A percentile compares a stretch with the other conserved stretches of the same genome.
Evolutionary conservation across 2,329 filamentous ascomycete species (phyloP).

Genomic region (Fusarium protoensiforme): DNA sequence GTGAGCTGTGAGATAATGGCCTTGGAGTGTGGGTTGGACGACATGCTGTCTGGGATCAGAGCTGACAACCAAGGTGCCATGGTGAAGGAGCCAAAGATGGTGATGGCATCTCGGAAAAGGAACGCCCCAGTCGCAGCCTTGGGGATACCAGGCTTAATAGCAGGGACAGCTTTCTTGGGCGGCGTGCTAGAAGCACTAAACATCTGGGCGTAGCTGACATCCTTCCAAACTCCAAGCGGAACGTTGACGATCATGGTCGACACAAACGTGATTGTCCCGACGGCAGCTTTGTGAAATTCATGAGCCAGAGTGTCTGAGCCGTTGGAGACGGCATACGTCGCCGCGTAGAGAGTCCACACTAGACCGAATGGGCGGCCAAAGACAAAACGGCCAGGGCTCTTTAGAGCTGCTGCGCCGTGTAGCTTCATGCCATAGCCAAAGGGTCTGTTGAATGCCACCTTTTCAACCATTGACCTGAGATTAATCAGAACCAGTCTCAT

Average conservation of each 20-base stretch:
- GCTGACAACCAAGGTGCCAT: constrained; percentile 42
- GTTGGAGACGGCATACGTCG: constrained; percentile 45
- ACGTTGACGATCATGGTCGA: constrained; percentile 47
- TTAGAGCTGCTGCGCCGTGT: constrained; percentile 24
- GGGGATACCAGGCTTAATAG: constrained; percentile 24
- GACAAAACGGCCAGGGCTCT: constrained; percentile 39
- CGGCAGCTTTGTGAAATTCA: constrained; percentile 39
- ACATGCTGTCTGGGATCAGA: constrained; percentile 41
- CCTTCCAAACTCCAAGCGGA: constrained; percentile 47
- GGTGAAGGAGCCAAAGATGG: constrained; percentile 47
- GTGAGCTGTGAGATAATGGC: constrained; percentile 43
- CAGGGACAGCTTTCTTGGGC: constrained; percentile 1
- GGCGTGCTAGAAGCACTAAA: constrained; percentile 33
- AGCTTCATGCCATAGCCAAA: constrained; percentile 22
- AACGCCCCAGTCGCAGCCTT: constrained; percentile 42
- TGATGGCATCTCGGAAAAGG: constrained; percentile 44
- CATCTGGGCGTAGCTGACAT: constrained; percentile 45
- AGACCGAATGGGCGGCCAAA: constrained; percentile 40
- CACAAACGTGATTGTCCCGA: constrained; percentile 40
- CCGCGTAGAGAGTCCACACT: constrained; percentile 45
- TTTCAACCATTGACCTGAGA: constrained; percentile 35
- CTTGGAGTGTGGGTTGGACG: constrained; percentile 39
- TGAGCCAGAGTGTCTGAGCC: constrained; percentile 40
- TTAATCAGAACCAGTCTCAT: background rate
- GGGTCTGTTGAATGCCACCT: constrained; percentile 34